phyloP scores from a whole-genome alignment of 225 moss, liverwort and hornwort species.

The Lunularia cruciata region DNA sequence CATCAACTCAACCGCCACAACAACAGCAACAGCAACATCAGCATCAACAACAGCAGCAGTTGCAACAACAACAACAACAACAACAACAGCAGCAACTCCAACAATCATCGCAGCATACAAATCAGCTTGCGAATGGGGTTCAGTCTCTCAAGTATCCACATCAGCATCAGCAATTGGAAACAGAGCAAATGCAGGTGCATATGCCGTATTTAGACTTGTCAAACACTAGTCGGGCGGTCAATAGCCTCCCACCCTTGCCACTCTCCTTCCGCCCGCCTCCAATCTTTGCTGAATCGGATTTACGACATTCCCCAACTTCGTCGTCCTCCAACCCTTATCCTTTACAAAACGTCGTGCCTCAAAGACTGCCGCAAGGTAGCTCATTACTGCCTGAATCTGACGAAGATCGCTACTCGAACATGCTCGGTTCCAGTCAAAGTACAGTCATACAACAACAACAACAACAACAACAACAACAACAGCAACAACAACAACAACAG shows the following conservation, averaged over 20 bases:
- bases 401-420: conserved; percentile 40
- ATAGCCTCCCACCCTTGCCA: conserved; percentile 33
- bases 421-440: conserved; percentile 39
- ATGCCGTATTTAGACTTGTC: conserved; percentile 40
- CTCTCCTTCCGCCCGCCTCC: conserved; percentile 44
- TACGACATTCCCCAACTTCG: conserved; percentile 45
- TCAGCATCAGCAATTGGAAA: conserved; percentile 31
- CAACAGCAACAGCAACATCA: conserved; percentile 31
- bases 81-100: conserved; percentile 10
- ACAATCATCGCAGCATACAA: conserved; percentile 2
- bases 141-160: conserved; percentile 33
- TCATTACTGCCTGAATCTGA: conserved; percentile 39
- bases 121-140: conserved; percentile 15
- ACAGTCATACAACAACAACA: conserved; percentile 35
- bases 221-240: conserved; percentile 21
- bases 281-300: conserved; percentile 44
- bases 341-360: conserved; percentile 38
- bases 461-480: neutral
- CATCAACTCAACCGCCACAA: conserved; percentile 28
- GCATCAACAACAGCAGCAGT: neutral
- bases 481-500: neutral
- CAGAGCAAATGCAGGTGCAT: conserved; percentile 35
- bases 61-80: neutral
- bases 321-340: conserved; percentile 46
- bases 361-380: conserved; percentile 39